Evolutionary conservation across 305 asterid species (phyloP), one percentile per base, ranked within the genome.

Genomic region (Fraxinus albicans): DNA sequence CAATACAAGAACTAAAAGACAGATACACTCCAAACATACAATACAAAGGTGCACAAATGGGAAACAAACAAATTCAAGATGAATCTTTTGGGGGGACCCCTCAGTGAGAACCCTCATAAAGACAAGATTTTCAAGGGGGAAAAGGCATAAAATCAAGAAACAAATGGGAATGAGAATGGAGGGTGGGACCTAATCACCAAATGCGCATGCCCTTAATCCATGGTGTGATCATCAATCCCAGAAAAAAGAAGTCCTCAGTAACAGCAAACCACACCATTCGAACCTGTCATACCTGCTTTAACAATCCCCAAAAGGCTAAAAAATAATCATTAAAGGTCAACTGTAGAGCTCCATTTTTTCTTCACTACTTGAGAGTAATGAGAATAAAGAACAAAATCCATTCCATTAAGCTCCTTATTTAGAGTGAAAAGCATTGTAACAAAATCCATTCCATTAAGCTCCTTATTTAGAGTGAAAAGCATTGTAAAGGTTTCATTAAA

Each of bases 141-240:
- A 75, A 70, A 75, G 76, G 86, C 86, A 84, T 76, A 84, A 83
- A 84, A 77, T 79, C 84, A 83, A 78, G 84, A 83, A 83, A 84
- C 84, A 84, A 70, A 70, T 70, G 93, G 97, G 96, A 74, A 65
- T 65, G 73, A 65, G 73, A 25, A 27, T 65, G 73, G 73, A 65
- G 34, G 34, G 73, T 65, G 73, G 73, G 73, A 65, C 94, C 80
- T 4, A 34, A 79, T 85, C 87, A 88, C 88, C 93, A 89, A 88
- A 70, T 70, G 67, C 91, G 95, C 97, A 92, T 92, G 96, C 93
- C 85, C 90, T 81, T 79, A 86, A 85, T 85, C 92, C 91, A 86
- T 88, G 89, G 85, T 65, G 84, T 70, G 34, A 21, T 65, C 73
- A 65, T 65, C 73, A 65, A 58, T 58, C 27, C 73, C 17, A 65